Base-by-base conservation (phyloP, 306 rosid genomes). In the Rosa chinensis region DNA sequence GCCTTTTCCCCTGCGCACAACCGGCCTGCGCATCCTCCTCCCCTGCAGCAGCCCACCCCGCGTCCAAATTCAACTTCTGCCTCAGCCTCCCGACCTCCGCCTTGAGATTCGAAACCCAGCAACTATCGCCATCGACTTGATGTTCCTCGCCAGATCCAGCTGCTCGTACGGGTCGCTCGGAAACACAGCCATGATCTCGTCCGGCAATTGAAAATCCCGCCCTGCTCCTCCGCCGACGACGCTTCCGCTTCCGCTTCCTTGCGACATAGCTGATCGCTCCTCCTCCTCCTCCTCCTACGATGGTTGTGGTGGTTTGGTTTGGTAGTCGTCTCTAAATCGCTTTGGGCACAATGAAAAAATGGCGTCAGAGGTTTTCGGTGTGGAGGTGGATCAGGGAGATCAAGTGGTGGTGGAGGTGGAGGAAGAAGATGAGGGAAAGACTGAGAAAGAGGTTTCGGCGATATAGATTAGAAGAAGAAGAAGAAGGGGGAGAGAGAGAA, bases 131-230 rank as follows among this genome's bases (percentile, higher is more conserved):
- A 93, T 86, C 80, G 97, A 93, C 8, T 95, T 93, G 8, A 93
- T 93, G 84, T 91, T 93, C 64, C 98, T 89, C 40, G 98, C 98
- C 70, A 93, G 98, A 91, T 93, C 98, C 59, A 93, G 95, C 77
- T 93, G 98, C 6, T 93, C 88, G 76, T 90, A 93, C 0, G 98
- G 98, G 86, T 93, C 97, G 66, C 92, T 88, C 4, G 98, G 98
- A 1, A 93, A 87, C 47, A 91, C 93, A 56, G 92, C 53, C 4
- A 93, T 77, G 73, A 91, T 89, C 81, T 90, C 97, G 63, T 93
- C 92, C 10, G 92, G 79, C 8, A 93, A 79, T 32, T 91, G 77
- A 59, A 91, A 91, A 61, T 91, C 97, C 56, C 83, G 83, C 10
- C 86, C 88, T 2, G 66, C 86, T 55, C 42, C 50, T 6, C 72